A percentile compares a stretch with the other conserved stretches of the same genome.
phyloP scores from a whole-genome alignment of 495 filamentous ascomycete genomes.

The Penicillium macrosclerotiorum region DNA sequence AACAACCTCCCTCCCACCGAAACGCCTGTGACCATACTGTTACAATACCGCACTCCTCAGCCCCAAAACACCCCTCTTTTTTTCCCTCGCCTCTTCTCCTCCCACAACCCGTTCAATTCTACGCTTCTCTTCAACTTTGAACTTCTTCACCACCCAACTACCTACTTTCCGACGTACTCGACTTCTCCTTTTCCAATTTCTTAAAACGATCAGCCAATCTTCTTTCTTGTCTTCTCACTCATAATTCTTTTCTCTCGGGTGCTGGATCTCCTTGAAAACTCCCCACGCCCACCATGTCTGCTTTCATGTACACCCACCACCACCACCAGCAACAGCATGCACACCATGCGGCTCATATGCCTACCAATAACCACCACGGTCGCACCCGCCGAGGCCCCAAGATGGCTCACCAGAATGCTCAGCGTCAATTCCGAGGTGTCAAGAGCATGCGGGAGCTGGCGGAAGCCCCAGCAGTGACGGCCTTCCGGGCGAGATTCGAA shows the following conservation, averaged over 20 bases:
- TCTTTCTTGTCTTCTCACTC: slow-evolving; percentile 34
- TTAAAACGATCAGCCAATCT: slow-evolving; percentile 30
- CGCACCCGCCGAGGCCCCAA: slow-evolving; percentile 86
- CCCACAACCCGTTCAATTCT: slow-evolving; percentile 22
- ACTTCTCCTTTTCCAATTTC: slow-evolving; percentile 30
- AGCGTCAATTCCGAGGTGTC: slow-evolving; percentile 79
- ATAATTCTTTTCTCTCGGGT: slow-evolving; percentile 24
- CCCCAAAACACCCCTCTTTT: slow-evolving; percentile 30
- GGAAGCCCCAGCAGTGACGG: slow-evolving; percentile 68
- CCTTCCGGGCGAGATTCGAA: slow-evolving; percentile 83
- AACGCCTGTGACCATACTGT: slow-evolving; percentile 17
- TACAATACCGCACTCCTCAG: slow-evolving; percentile 14
- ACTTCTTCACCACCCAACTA: slow-evolving; percentile 22
- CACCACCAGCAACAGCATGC: slow-evolving; percentile 51
- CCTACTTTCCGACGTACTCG: slow-evolving; percentile 11
- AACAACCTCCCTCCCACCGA: background rate
- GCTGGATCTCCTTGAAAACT: slow-evolving; percentile 18
- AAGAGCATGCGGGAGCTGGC: slow-evolving; percentile 86
- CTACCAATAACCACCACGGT: slow-evolving; percentile 75
- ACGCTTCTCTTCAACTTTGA: slow-evolving; percentile 24
- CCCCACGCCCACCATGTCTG: slow-evolving; percentile 69
- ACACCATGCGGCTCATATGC: slow-evolving; percentile 48
- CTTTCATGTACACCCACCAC: slow-evolving; percentile 64
- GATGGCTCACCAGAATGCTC: slow-evolving; percentile 74
- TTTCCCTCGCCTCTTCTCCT: slow-evolving; percentile 16